Base-by-base conservation (phyloP, 2,329 filamentous ascomycete genomes). In the Phialemoniopsis sp. region DNA sequence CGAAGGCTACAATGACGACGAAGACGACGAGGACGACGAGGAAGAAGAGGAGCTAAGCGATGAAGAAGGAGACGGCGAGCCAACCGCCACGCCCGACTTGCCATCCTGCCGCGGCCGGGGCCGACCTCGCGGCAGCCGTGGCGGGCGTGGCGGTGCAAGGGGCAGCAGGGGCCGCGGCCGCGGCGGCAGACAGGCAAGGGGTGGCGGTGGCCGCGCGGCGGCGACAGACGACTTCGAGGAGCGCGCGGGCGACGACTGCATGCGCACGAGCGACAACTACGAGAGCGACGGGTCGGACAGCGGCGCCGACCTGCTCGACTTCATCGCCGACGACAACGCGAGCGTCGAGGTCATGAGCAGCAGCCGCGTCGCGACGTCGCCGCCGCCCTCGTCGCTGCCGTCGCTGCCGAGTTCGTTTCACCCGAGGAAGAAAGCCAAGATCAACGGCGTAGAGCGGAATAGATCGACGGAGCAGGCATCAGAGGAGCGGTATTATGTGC, bases 321-420 rank as follows among this genome's bases (percentile, higher is more conserved):
- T 87, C 59, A 54, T 87, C 51, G 66, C 82, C 52, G 56, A 65
- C 46, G 58, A 80, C 57, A 58, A 80, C 36, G 47, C 47, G 13
- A 43, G 38, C 4, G 34, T 34, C 6, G 44, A 44, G 14, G 32
- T 15, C n/a, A 41, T 18, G 21, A 26, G 21, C 21, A 26, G 21
- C 21, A 6, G 21, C 21, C 6, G 6, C 21, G 29, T 32, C 9
- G 32, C 40, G 28, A 40, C 39, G 37, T 39, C 43, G 37, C 37
- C 42, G 53, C 56, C 29, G 7, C 16, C 33, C 16, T 45, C 42
- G 21, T 40, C 40, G 5, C 37, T 39, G 8, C 40, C 36, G 39
- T 18, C 19, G 18, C 12, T 30, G 28, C 12, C 13, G n/a, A 12
- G 21, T 26, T 26, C 21, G 10, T 26, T 10, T 10, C 21, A 26